Conservation (phyloP, 2,329 filamentous ascomycete species). For the Apiospora pterosperma region DNA sequence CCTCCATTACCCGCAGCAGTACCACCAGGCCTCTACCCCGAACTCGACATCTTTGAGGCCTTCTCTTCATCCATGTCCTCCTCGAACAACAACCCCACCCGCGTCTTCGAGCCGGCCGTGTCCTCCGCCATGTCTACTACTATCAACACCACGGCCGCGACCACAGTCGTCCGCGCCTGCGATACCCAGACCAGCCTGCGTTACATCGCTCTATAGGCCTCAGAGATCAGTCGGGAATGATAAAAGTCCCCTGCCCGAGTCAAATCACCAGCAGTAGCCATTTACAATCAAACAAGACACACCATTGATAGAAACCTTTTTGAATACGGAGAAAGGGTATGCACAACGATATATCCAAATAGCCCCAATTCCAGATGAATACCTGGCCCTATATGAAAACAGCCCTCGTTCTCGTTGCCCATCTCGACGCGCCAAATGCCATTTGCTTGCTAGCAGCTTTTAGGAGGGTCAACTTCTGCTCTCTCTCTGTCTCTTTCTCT, state of each 20-base stretch:
- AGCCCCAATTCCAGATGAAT: not conserved
- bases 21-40: not conserved
- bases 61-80: not conserved
- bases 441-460: not conserved
- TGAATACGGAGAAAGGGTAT: slow-evolving; percentile 2
- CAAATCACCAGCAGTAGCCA: not conserved
- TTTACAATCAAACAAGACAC: not conserved
- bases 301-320: not conserved
- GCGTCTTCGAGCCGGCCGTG: not conserved
- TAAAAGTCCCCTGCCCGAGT: not conserved
- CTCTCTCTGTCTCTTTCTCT: not conserved
- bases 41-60: not conserved
- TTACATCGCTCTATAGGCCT: not conserved
- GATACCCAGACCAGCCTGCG: not conserved
- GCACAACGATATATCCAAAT: slow-evolving; percentile 5
- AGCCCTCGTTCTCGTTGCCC: not conserved
- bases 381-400: slow-evolving; percentile 1
- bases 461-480: not conserved
- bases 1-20: not conserved
- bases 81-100: not conserved
- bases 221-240: not conserved
- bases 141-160: not conserved
- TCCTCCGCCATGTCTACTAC: not conserved
- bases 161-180: not conserved
- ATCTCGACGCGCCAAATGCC: not conserved